A percentile compares a stretch with the other conserved stretches of the same genome.
These are phyloP conservation scores for Russula virescens DNA, from an alignment of 768 basidiomycete genomes.

Conservation along the genomic window DNA sequence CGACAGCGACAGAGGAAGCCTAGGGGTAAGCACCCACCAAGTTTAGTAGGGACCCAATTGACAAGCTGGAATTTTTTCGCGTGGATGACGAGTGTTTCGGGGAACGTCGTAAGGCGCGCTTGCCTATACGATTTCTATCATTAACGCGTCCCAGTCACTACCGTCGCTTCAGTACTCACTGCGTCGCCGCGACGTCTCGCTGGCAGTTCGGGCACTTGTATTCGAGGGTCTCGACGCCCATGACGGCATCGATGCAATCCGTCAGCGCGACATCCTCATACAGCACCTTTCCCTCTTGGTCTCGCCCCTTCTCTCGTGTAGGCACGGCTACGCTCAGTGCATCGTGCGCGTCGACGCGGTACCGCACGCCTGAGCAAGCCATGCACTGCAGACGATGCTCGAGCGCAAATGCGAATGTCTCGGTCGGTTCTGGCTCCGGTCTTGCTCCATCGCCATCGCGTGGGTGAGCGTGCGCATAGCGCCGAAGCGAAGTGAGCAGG, in stretches of 20 bases:
- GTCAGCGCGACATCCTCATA: slow-evolving; percentile 60
- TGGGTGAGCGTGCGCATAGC: slow-evolving; percentile 49
- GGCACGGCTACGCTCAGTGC: slow-evolving; percentile 78
- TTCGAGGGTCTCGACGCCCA: slow-evolving; percentile 62
- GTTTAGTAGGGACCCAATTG: slow-evolving; percentile 94
- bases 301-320: slow-evolving; percentile 48
- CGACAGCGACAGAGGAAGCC: background rate
- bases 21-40: slow-evolving; percentile 47
- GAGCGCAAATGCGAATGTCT: slow-evolving; percentile 74
- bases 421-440: slow-evolving; percentile 56
- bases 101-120: slow-evolving; percentile 77
- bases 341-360: slow-evolving; percentile 71
- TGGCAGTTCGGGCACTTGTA: slow-evolving; percentile 76
- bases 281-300: slow-evolving; percentile 50
- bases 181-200: slow-evolving; percentile 61
- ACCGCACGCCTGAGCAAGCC: slow-evolving; percentile 74
- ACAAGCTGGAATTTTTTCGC: slow-evolving; percentile 92
- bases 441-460: slow-evolving; percentile 58
- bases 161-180: slow-evolving; percentile 41
- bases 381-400: slow-evolving; percentile 80
- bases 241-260: slow-evolving; percentile 54
- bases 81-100: slow-evolving; percentile 81
- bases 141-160: background rate
- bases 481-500: slow-evolving; percentile 65
- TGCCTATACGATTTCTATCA: slow-evolving; percentile 41